Base-by-base conservation (phyloP, 768 basidiomycete species). In the Paxillus ammoniavirescens region DNA sequence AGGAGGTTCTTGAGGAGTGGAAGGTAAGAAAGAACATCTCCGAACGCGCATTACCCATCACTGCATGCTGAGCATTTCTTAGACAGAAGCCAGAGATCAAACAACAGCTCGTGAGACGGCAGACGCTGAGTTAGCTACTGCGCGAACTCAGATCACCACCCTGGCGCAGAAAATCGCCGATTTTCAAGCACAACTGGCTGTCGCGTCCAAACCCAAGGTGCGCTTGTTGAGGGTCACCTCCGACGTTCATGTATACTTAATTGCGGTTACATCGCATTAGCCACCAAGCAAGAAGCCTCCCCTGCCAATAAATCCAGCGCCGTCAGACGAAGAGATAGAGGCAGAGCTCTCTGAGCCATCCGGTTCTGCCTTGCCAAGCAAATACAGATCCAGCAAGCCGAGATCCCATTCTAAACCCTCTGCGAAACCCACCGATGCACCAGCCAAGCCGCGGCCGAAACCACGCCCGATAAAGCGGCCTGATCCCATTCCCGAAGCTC, bases 161-260 rank as follows among this genome's bases (percentile, higher is more conserved):
- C 54, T 62, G 31, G 73, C 77, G 55, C 76, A 75, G 49, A 70
- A 74, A 56, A 64, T 81, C 23, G 65, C 74, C 17, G 76, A 76
- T 45, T 72, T 85, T 14, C 72, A 79, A 56, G 60, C 62, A 3
- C 76, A 78, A 31, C 64, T 82, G 2, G 74, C 77, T 41, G 61
- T 67, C 10, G 73, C 68, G 67, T 18, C 66, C 64, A 54, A 70
- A 66, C 48, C 68, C 64, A 43, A 69, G 63, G 47, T 60, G 42
- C 1, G 47, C 30, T 44, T 35, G 35, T 12, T 14, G 14, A 12
- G 13, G 35, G 12, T 35, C 17, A 59, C 69, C 15, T 62, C 67
- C 35, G 26, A 57, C 57, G 17, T 31, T 47, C 10, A 48, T 26
- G n/a, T 30, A 23, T 28, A 37, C 17, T 17, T 17, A 28, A 51